phyloP scores from a whole-genome alignment of 495 filamentous ascomycete species.

The Penicillium waksmanii region DNA sequence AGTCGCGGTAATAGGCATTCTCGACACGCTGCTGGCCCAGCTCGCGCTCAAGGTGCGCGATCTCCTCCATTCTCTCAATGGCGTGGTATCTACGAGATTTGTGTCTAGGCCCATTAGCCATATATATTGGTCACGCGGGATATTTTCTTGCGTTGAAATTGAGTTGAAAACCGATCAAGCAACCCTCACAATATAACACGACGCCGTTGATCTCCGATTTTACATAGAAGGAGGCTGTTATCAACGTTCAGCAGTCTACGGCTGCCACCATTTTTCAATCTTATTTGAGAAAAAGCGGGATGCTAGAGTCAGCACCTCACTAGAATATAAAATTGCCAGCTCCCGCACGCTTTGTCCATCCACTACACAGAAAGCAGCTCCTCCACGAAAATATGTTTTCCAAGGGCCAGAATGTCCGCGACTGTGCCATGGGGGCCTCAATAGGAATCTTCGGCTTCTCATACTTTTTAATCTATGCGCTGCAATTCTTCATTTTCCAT shows the following conservation, averaged over 20 bases:
- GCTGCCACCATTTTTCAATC: neutral
- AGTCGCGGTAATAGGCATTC: constrained; percentile 9
- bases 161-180: too few species aligned
- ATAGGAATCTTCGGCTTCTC: constrained; percentile 15
- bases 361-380: neutral
- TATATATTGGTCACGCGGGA: neutral
- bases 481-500: constrained; percentile 18
- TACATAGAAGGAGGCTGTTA: neutral
- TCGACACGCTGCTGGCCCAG: constrained; percentile 8
- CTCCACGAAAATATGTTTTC: neutral
- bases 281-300: neutral
- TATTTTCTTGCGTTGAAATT: neutral
- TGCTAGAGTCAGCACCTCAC: neutral
- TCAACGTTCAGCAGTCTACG: neutral
- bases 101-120: neutral
- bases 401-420: constrained; percentile 10
- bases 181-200: neutral
- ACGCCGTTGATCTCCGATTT: neutral
- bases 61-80: constrained; percentile 7
- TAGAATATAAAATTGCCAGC: neutral
- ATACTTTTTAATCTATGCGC: constrained; percentile 17
- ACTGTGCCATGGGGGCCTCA: constrained; percentile 8
- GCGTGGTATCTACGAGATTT: neutral
- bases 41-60: constrained; percentile 4
- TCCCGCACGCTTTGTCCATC: neutral